A percentile compares a stretch with the other conserved stretches of the same genome.
Evolutionary conservation across 2,329 filamentous ascomycete genomes (phyloP).

Genomic region (Aspergillus thermomutatus): DNA sequence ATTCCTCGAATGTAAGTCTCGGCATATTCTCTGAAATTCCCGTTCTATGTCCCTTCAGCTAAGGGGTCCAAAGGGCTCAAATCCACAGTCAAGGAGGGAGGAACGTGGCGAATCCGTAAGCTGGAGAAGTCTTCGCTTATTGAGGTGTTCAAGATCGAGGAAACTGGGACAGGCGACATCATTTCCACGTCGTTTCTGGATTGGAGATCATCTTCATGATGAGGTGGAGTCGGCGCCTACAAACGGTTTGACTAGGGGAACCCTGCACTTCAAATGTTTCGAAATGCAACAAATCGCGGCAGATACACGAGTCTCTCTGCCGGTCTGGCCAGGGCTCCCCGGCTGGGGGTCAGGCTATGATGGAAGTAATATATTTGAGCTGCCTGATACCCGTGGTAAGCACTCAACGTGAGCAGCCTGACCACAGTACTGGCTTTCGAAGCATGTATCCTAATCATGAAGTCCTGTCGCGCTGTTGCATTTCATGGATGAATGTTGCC

Average conservation of each 20-base stretch:
- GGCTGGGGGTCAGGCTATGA: not conserved
- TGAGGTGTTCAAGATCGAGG: conserved; percentile 70
- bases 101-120: conserved; percentile 77
- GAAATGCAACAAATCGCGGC: not conserved
- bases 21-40: conserved; percentile 2
- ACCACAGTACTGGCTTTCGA: not conserved
- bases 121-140: conserved; percentile 61
- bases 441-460: not conserved
- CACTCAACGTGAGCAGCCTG: not conserved
- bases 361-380: not conserved
- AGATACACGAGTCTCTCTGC: not conserved
- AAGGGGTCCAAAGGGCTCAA: conserved; percentile 53
- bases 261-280: not conserved
- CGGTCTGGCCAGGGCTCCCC: not conserved
- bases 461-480: not conserved
- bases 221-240: not conserved
- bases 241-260: not conserved
- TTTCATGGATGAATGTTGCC: not conserved
- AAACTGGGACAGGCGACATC: conserved; percentile 71
- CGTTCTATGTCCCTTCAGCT: conserved; percentile 6
- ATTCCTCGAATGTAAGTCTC: conserved; percentile 69
- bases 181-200: conserved; percentile 73
- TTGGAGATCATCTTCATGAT: conserved; percentile 51
- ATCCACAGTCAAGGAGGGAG: conserved; percentile 60
- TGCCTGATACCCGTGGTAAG: too few species aligned